Evolutionary conservation across 2,329 filamentous ascomycete species (phyloP).

Genomic region (Penicillium nordicum): DNA sequence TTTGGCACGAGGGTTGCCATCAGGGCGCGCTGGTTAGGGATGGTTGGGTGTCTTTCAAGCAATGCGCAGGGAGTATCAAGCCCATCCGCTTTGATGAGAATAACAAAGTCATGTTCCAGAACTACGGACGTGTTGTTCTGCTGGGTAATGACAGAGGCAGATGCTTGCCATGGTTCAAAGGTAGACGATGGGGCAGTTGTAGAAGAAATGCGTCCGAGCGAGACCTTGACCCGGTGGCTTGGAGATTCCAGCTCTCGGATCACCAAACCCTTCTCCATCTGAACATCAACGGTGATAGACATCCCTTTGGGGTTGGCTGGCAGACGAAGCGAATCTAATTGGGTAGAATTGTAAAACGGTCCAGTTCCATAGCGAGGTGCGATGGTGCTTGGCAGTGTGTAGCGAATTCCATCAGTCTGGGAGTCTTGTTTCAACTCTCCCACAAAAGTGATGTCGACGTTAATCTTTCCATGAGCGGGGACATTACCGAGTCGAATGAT

Average conservation of each 20-base stretch:
- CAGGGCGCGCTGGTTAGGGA: conserved; percentile 61
- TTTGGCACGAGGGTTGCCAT: conserved; percentile 70
- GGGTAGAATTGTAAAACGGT: neutral
- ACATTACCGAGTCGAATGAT: conserved; percentile 66
- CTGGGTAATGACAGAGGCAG: conserved; percentile 55
- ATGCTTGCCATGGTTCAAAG: conserved; percentile 58
- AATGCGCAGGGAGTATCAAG: conserved; percentile 61
- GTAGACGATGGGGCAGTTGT: conserved; percentile 36
- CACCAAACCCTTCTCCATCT: conserved; percentile 54
- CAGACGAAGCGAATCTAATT: neutral
- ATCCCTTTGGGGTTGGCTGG: conserved; percentile 38
- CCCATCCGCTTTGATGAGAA: conserved; percentile 61
- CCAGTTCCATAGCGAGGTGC: conserved; percentile 61
- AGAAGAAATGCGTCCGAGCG: conserved; percentile 57
- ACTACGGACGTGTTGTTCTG: conserved; percentile 23
- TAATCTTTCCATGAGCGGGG: conserved; percentile 54
- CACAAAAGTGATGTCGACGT: conserved; percentile 63
- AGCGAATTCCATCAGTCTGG: conserved; percentile 63
- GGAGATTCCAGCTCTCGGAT: conserved; percentile 64
- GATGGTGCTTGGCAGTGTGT: conserved; percentile 65
- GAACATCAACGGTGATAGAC: conserved; percentile 58
- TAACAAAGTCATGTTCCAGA: conserved; percentile 63
- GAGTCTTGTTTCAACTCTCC: conserved; percentile 71
- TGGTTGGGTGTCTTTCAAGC: conserved; percentile 62
- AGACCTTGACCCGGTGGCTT: conserved; percentile 64